Percentiles rank a stretch among this genome's conserved stretches.
Conservation (phyloP, 257 asterid genomes). For the Ajuga chamaepitys region DNA sequence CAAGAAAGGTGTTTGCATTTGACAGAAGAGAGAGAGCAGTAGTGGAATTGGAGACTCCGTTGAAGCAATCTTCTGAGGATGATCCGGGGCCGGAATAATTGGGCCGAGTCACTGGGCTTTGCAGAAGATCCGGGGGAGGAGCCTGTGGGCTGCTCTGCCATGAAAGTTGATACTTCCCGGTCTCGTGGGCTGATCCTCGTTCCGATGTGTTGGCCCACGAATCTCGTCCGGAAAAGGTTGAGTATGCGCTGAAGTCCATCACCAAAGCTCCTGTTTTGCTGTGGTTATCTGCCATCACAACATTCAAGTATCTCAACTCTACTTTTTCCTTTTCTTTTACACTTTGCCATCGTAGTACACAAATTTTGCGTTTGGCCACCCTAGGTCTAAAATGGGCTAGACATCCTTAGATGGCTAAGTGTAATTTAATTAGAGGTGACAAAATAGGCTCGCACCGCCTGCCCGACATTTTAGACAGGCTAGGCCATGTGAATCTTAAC, state of each 20-base stretch:
- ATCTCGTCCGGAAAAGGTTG: constrained; percentile 32
- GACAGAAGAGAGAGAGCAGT: constrained; percentile 99
- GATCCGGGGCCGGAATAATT: constrained; percentile 23
- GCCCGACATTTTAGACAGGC: no score
- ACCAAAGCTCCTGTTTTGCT: constrained; percentile 52
- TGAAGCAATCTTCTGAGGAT: constrained; percentile 40
- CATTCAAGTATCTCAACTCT: no score
- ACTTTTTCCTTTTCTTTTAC: no score
- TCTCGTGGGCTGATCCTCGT: constrained; percentile 17
- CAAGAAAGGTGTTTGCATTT: constrained; percentile 37
- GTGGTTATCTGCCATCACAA: constrained; percentile 35
- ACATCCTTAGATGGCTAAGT: background rate
- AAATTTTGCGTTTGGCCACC: no score
- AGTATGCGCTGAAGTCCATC: constrained; percentile 57
- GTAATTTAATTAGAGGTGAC: no score
- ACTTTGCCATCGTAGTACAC: no score
- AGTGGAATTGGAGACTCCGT: constrained; percentile 38
- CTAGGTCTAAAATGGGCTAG: no score
- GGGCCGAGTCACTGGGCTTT: constrained; percentile 28
- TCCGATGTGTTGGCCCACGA: constrained; percentile 39
- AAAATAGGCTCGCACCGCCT: no score
- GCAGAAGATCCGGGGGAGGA: constrained; percentile 37
- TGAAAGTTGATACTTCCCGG: constrained; percentile 23
- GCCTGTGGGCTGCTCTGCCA: constrained; percentile 51
- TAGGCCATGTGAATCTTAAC: no score